Percentiles rank a stretch among this genome's conserved stretches.
These are phyloP conservation scores for Fusarium veterinarium DNA, from an alignment of 2,329 filamentous ascomycete species.

Conservation along the genomic window DNA sequence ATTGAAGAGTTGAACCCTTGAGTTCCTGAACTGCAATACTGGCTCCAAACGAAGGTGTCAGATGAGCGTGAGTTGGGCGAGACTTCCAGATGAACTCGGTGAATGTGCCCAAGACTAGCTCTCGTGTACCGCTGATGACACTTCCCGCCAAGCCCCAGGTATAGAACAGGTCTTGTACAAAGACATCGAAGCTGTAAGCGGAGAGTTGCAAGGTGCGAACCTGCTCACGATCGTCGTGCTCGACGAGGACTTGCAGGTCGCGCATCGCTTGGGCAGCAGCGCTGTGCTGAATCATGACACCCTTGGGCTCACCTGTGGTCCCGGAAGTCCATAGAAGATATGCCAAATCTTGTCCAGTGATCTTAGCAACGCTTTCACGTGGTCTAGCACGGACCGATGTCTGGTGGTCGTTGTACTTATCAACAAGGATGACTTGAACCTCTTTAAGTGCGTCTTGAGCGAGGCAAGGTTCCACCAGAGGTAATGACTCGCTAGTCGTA, in stretches of 20 bases:
- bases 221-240: constrained; percentile 15
- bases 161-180: constrained; percentile 25
- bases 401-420: background rate
- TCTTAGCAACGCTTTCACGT: background rate
- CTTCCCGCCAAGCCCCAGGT: constrained; percentile 16
- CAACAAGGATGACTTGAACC: constrained; percentile 18
- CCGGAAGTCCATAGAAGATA: constrained; percentile 28
- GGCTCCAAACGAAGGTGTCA: constrained; percentile 23
- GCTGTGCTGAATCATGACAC: constrained; percentile 27
- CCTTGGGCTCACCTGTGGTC: constrained; percentile 23
- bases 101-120: constrained; percentile 21
- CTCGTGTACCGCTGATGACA: constrained; percentile 18
- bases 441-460: background rate
- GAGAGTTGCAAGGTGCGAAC: constrained; percentile 21
- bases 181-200: constrained; percentile 29
- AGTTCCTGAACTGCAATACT: constrained; percentile 23
- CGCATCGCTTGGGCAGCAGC: constrained; percentile 23
- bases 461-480: constrained; percentile 9
- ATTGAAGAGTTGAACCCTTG: constrained; percentile 16
- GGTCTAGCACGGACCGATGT: background rate
- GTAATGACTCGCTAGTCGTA: constrained; percentile 2
- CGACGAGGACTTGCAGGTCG: constrained; percentile 20
- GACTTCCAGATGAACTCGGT: constrained; percentile 27
- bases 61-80: constrained; percentile 17
- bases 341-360: constrained; percentile 1